Conservation (phyloP, 352 stramenopile genomes). For the Phytopythium litorale region DNA sequence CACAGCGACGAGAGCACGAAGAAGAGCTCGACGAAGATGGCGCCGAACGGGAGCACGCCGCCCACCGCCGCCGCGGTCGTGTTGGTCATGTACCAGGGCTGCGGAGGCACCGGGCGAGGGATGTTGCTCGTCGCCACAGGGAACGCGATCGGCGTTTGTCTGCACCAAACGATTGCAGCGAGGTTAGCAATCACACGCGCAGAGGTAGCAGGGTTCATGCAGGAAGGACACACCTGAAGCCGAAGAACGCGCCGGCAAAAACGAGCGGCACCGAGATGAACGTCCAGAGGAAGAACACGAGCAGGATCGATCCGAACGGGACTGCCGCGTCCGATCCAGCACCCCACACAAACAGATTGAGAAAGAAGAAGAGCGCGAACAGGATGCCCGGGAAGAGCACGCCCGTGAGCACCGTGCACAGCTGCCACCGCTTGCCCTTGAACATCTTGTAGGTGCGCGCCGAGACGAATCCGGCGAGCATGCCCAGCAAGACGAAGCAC, state of each 20-base stretch:
- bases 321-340: slow-evolving; percentile 93
- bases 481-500: slow-evolving; percentile 97
- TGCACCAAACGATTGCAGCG: slow-evolving; percentile 15
- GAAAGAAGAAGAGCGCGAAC: slow-evolving; percentile 96
- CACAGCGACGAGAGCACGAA: slow-evolving; percentile 98
- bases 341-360: slow-evolving; percentile 96
- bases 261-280: slow-evolving; percentile 98
- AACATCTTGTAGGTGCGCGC: slow-evolving; percentile 99
- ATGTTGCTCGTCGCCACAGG: slow-evolving; percentile 98
- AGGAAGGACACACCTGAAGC: slow-evolving; percentile 89
- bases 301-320: slow-evolving; percentile 96
- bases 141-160: slow-evolving; percentile 90
- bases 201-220: background rate
- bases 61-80: slow-evolving; percentile 92
- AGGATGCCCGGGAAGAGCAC: slow-evolving; percentile 96
- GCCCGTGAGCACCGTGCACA: slow-evolving; percentile 94
- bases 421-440: slow-evolving; percentile 98
- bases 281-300: slow-evolving; percentile 99
- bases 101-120: slow-evolving; percentile 96
- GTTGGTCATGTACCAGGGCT: slow-evolving; percentile 98
- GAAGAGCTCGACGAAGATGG: slow-evolving; percentile 99
- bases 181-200: background rate
- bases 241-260: slow-evolving; percentile 98
- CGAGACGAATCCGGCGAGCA: slow-evolving; percentile 94
- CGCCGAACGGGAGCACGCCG: slow-evolving; percentile 98